These are phyloP conservation scores for Aspergillus niger DNA, from an alignment of 2,329 filamentous ascomycete genomes.

Conservation along the genomic window DNA sequence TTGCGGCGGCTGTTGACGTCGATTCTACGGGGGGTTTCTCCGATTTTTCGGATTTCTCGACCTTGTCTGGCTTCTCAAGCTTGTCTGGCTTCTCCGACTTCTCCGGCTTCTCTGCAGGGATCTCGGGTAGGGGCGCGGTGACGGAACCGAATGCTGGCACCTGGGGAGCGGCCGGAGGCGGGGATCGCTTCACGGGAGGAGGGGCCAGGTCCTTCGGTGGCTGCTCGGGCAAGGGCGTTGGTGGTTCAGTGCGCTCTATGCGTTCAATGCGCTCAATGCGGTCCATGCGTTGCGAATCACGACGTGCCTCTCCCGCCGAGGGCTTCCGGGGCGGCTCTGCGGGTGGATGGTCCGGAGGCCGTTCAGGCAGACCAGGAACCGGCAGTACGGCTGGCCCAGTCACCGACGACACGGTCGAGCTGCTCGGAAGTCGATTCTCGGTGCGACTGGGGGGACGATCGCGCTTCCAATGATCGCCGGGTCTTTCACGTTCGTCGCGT, in stretches of 20 bases:
- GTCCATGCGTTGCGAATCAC: slow-evolving; percentile 24
- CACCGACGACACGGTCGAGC: slow-evolving; percentile 24
- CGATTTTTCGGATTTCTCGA: too few species aligned
- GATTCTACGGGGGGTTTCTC: slow-evolving; percentile 25
- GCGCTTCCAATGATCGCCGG: slow-evolving; percentile 41
- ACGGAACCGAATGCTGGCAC: slow-evolving; percentile 47
- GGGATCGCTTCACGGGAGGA: slow-evolving; percentile 33
- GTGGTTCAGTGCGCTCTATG: slow-evolving; percentile 30
- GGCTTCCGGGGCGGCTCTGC: slow-evolving; percentile 31
- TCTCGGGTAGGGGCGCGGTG: slow-evolving; percentile 28
- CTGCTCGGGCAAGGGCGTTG: slow-evolving; percentile 28
- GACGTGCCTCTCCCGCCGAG: slow-evolving; percentile 29
- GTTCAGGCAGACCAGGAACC: slow-evolving; percentile 24
- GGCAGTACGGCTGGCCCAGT: slow-evolving; percentile 12
- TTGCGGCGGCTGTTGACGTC: slow-evolving; percentile 5
- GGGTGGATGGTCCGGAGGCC: slow-evolving; percentile 26
- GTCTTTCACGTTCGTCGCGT: slow-evolving; percentile 36
- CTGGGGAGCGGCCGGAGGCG: slow-evolving; percentile 44
- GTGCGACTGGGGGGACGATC: slow-evolving; percentile 40
- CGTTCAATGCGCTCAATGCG: neutral
- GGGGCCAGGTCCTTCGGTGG: slow-evolving; percentile 28
- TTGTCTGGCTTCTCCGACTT: slow-evolving; percentile 31
- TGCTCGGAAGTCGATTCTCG: slow-evolving; percentile 32
- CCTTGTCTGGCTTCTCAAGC: slow-evolving; percentile 28
- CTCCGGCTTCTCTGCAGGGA: slow-evolving; percentile 26